phyloP scores from a whole-genome alignment of 2,329 filamentous ascomycete species.

The Phyllachora maydis region DNA sequence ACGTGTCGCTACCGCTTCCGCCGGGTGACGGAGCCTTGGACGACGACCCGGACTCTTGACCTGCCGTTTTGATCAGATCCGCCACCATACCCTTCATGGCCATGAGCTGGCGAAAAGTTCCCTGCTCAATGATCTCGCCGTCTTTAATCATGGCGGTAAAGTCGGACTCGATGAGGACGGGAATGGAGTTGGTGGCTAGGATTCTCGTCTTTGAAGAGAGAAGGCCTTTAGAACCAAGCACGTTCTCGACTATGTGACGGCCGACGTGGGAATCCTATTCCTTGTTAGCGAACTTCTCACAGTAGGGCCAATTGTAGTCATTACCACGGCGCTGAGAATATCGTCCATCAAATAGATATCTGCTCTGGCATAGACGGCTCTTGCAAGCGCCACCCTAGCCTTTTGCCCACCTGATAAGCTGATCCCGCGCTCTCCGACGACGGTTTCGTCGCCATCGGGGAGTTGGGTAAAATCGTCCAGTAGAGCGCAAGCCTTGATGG shows the following conservation, averaged over 20 bases:
- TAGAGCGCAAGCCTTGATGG: constrained; percentile 77
- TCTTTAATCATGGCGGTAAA: constrained; percentile 74
- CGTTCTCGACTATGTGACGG: constrained; percentile 82
- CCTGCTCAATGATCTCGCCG: constrained; percentile 65
- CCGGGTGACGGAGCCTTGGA: constrained; percentile 10
- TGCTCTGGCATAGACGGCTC: constrained; percentile 90
- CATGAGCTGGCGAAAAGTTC: constrained; percentile 77
- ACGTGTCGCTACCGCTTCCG: constrained; percentile 21
- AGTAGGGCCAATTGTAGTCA: no score
- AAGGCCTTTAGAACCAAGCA: constrained; percentile 69
- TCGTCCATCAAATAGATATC: constrained; percentile 93
- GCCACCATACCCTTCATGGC: constrained; percentile 86
- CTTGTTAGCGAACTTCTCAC: no score
- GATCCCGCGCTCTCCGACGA: constrained; percentile 92
- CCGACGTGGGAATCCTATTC: constrained; percentile 97
- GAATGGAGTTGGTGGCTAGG: constrained; percentile 85
- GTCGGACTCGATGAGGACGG: constrained; percentile 74
- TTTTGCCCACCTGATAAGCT: constrained; percentile 93
- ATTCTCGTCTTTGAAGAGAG: constrained; percentile 75
- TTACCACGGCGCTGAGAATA: constrained; percentile 85
- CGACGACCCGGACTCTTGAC: constrained; percentile 27
- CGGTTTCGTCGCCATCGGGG: constrained; percentile 88
- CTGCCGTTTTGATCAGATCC: constrained; percentile 61
- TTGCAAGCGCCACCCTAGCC: constrained; percentile 73
- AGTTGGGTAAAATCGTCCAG: constrained; percentile 79